Evolutionary conservation across 176 grass and related monocot genomes (phyloP).

Genomic region (Hsuehochloa calcarea): DNA sequence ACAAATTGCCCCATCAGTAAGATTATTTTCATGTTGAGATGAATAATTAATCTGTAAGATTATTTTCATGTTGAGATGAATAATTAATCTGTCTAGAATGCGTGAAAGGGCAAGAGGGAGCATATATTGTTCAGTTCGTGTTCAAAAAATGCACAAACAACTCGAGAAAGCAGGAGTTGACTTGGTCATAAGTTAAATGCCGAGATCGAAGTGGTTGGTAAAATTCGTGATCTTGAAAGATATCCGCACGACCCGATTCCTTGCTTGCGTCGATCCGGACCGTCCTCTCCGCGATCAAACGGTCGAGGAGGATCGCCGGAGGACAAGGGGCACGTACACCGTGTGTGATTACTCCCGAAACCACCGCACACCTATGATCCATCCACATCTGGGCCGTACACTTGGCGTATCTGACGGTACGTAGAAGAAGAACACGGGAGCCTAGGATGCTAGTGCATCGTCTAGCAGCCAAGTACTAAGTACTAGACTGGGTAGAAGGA

Average conservation of each 20-base stretch:
- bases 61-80: not conserved
- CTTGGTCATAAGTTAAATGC: no score
- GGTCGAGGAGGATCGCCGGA: not conserved
- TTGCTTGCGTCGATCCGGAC: not conserved
- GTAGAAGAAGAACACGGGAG: not conserved
- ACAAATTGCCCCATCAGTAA: not conserved
- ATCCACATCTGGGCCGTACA: not conserved
- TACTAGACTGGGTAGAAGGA: not conserved
- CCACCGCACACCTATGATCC: not conserved
- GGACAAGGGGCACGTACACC: not conserved
- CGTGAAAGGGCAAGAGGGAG: not conserved
- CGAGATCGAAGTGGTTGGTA: not conserved
- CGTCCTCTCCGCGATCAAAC: not conserved
- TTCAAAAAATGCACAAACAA: not conserved
- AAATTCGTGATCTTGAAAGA: not conserved
- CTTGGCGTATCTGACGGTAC: not conserved
- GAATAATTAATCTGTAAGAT: not conserved
- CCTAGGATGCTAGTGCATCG: not conserved
- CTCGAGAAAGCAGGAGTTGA: not conserved
- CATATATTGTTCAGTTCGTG: not conserved
- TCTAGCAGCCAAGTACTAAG: not conserved
- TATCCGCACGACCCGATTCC: not conserved
- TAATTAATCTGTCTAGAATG: not conserved
- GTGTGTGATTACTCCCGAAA: not conserved
- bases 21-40: not conserved